Evolutionary conservation across 768 basidiomycete species (phyloP).

Genomic region (Suillus alpinus): DNA sequence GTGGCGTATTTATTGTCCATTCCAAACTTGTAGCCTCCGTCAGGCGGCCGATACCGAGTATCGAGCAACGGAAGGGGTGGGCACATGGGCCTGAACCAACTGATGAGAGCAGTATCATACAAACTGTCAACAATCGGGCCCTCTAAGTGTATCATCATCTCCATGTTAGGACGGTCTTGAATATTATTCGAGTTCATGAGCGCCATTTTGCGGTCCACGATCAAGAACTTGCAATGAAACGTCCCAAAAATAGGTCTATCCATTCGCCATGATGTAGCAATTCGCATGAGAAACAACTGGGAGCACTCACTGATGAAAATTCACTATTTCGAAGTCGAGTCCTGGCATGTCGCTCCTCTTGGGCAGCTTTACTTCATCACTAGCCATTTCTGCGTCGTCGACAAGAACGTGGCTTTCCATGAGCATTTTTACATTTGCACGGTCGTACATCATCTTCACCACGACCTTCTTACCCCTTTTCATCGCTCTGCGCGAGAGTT

Average conservation of each 20-base stretch:
- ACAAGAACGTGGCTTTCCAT: conserved; percentile 45
- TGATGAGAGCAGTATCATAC: conserved; percentile 66
- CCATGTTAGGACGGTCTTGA: conserved; percentile 51
- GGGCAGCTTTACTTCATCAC: conserved; percentile 49
- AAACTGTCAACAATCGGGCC: conserved; percentile 67
- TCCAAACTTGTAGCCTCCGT: conserved; percentile 36
- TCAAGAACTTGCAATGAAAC: conserved; percentile 69
- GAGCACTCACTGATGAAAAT: conserved; percentile 40
- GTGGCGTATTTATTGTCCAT: conserved; percentile 33
- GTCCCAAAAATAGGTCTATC: conserved; percentile 55
- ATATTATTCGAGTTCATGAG: conserved; percentile 69
- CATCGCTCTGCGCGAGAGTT: conserved; percentile 48
- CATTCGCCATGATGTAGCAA: conserved; percentile 9
- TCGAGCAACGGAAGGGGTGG: conserved; percentile 43
- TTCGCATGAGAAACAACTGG: conserved; percentile 9
- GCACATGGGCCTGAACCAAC: conserved; percentile 50
- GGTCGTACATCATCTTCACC: conserved; percentile 69
- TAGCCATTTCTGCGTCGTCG: conserved; percentile 40
- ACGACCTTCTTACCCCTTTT: conserved; percentile 47
- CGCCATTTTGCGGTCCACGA: conserved; percentile 67
- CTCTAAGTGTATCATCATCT: conserved; percentile 70
- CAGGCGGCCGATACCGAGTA: conserved; percentile 29
- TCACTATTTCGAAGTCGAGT: conserved; percentile 58
- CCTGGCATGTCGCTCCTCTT: conserved; percentile 54
- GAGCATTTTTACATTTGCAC: conserved; percentile 57